phyloP scores from a whole-genome alignment of 768 basidiomycete species.

The Suillus placidus region DNA sequence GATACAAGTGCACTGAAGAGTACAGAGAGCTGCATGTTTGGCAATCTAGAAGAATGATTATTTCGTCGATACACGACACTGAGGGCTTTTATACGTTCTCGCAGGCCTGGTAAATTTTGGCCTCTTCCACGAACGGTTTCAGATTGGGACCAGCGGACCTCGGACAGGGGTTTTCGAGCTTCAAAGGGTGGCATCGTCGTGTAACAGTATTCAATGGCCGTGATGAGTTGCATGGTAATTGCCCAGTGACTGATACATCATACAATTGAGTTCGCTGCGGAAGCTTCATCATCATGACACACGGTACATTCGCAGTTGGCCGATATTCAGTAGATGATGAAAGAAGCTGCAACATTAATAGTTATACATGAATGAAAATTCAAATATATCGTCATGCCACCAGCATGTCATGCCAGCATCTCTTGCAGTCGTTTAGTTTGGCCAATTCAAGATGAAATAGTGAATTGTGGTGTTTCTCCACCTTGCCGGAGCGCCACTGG shows the following conservation, averaged over 20 bases:
- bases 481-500: neutral
- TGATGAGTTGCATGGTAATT: neutral
- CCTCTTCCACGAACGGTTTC: no score
- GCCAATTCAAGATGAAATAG: no score
- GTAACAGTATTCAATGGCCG: neutral
- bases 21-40: neutral
- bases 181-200: neutral
- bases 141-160: no score
- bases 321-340: neutral
- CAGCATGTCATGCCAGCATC: neutral
- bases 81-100: neutral
- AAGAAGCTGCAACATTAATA: neutral
- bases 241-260: neutral
- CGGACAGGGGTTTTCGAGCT: neutral
- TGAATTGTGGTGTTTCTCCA: neutral
- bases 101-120: no score
- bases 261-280: neutral
- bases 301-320: neutral
- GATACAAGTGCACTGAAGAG: neutral
- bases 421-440: neutral
- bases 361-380: neutral
- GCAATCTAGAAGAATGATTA: neutral
- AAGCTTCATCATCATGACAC: neutral
- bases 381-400: neutral
- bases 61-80: neutral